These are phyloP conservation scores for Hypomontagnella submonticulosa DNA, from an alignment of 495 filamentous ascomycete species.

Conservation along the genomic window DNA sequence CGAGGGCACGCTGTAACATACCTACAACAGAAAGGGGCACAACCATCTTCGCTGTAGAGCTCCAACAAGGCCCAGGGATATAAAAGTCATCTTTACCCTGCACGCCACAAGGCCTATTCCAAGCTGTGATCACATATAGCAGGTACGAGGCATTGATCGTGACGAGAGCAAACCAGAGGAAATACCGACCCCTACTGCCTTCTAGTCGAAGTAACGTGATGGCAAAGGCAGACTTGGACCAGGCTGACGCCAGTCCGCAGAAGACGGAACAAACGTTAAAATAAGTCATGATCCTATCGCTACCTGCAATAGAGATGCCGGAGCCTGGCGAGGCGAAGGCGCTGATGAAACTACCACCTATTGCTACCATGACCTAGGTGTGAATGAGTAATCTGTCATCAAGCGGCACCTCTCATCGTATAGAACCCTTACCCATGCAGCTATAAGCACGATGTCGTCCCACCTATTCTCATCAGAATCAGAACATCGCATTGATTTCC, in stretches of 20 bases:
- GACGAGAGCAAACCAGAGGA: constrained; percentile 35
- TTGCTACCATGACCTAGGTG: constrained; percentile 18
- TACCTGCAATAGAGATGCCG: constrained; percentile 7
- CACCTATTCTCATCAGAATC: constrained; percentile 13
- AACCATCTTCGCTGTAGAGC: constrained; percentile 18
- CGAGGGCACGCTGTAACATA: constrained; percentile 5
- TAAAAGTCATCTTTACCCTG: constrained; percentile 17
- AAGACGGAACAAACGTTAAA: constrained; percentile 31
- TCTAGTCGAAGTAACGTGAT: constrained; percentile 38
- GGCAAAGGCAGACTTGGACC: constrained; percentile 42
- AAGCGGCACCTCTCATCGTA: no score
- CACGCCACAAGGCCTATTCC: constrained; percentile 29
- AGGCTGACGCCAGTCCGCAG: constrained; percentile 36
- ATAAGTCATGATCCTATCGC: constrained; percentile 24
- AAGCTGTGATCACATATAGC: constrained; percentile 28
- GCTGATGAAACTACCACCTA: constrained; percentile 23
- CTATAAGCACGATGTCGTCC: constrained; percentile 27
- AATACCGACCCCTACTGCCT: constrained; percentile 10
- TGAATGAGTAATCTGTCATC: background rate
- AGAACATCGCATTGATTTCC: background rate
- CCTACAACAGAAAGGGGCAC: constrained; percentile 30
- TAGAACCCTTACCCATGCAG: constrained; percentile 13
- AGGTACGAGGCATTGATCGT: constrained; percentile 33
- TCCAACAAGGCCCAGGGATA: constrained; percentile 39
- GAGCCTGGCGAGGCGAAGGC: constrained; percentile 20